Base-by-base conservation (phyloP, 169 alveolate genomes). In the Plasmodium sp. region DNA sequence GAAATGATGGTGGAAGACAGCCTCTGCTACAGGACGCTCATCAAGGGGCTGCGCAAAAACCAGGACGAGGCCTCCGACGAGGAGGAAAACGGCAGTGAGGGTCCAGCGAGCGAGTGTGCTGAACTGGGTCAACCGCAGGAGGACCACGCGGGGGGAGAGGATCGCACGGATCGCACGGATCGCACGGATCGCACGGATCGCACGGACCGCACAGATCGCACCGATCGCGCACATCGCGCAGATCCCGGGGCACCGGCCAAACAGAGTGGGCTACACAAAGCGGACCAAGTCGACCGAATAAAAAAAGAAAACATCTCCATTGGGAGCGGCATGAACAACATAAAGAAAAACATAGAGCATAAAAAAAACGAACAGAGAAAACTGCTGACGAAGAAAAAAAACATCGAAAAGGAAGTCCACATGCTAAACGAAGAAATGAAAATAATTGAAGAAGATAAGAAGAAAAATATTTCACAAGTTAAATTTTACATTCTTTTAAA, bases 351-450 rank as follows among this genome's bases (percentile, higher is more conserved):
- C 77, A 86, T 86, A 79, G 93, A 86, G 16, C 34, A 51, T 41
- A 86, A 86, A 86, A 86, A 86, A n/a, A 86, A 71, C 45, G 93
- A 86, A 14, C 93, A 86, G 43, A 77, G 93, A 41, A 86, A 77
- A 86, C 54, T 86, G 56, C 27, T 39, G 71, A 27, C 67, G 6
- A 86, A 77, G 43, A 86, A 86, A 39, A 86, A 86, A 77, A 75
- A 71, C 81, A 43, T 86, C 43, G 93, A 86, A 45, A 86, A 86
- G 36, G 93, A 86, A 77, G 33, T 86, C 5, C 86, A 86, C 16
- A 41, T 79, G 71, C n/a, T 86, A 74, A 86, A 86, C 56, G 93
- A 86, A 54, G 93, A 86, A 86, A 86, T 86, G 5, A 34, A 48
- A 22, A 75, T 86, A 9, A 75, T 86, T 39, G 93, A 86, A 48